Evolutionary conservation across 768 basidiomycete species (phyloP), one percentile per base, ranked within the genome.

Genomic region (Suillus cothurnatus): DNA sequence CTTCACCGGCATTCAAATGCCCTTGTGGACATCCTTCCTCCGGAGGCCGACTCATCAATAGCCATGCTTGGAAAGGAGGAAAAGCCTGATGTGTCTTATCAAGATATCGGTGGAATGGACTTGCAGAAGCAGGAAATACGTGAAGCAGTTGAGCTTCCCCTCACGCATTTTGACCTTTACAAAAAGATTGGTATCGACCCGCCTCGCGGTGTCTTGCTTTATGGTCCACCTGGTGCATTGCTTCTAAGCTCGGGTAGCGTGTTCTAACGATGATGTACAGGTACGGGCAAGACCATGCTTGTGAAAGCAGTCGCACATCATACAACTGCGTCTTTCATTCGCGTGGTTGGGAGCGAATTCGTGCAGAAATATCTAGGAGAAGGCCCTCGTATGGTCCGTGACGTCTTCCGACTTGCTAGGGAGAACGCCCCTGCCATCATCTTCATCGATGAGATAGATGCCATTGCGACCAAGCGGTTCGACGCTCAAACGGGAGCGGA

Each of bases 131-230:
- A 99, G 80, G 97, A 99, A 80, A 99, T 99, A 67, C 82, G 97
- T 68, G 97, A 99, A 80, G 97, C 97, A 6, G 97, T 99, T 36
- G 97, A 99, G 77, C 84, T 99, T 26, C 97, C 97, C 31, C 81
- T 94, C 62, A 94, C 91, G n/a, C 92, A 99, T 78, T 97, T 97
- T 75, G 97, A 99, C 73, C 81, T 99, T 50, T 99, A 99, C 85
- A 94, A 94, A 82, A 98, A 99, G 82, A 99, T 99, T 73, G 97
- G 97, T 69, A 99, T 99, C 68, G 97, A 99, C 81, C 97, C 97
- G 4, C 97, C 97, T 64, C 86, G 97, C 31, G 97, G 97, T 80
- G 97, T 99, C 3, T 80, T 99, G 62, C 84, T 99, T 17, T 98
- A 97, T 73, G 97, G 97, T 1, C 97, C 97, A 39, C 97, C 97